phyloP scores from a whole-genome alignment of 2,329 filamentous ascomycete species.

The Penicillium sp. region DNA sequence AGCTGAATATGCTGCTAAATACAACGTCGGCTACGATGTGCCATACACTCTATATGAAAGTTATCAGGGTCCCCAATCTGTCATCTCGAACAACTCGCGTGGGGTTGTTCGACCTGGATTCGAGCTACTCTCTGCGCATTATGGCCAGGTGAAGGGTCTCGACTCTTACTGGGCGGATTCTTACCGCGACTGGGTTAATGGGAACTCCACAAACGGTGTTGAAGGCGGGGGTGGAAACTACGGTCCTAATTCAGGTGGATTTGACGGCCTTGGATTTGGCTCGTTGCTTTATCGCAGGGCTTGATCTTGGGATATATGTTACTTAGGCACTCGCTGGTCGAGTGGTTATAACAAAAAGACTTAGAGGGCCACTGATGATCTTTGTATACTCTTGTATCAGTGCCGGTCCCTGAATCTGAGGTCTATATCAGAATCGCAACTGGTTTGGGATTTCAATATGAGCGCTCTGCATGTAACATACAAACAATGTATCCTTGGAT shows the following conservation, averaged over 20 bases:
- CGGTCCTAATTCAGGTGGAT: slow-evolving; percentile 44
- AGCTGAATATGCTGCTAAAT: slow-evolving; percentile 34
- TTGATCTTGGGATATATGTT: neutral
- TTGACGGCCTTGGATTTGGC: slow-evolving; percentile 42
- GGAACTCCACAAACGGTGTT: slow-evolving; percentile 34
- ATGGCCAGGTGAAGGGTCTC: slow-evolving; percentile 39
- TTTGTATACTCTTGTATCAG: too few relatives aligned
- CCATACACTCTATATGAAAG: slow-evolving; percentile 46
- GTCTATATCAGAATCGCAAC: too few relatives aligned
- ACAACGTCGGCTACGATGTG: slow-evolving; percentile 47
- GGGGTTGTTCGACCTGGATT: slow-evolving; percentile 41
- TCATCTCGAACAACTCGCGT: slow-evolving; percentile 34
- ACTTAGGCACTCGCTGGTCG: too few relatives aligned
- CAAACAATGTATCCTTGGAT: too few relatives aligned
- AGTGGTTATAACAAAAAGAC: too few relatives aligned
- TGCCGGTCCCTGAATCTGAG: too few relatives aligned
- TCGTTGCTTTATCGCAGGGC: slow-evolving; percentile 31
- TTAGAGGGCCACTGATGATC: too few relatives aligned
- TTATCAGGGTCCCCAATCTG: slow-evolving; percentile 38
- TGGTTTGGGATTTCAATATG: too few relatives aligned
- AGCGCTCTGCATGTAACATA: too few relatives aligned
- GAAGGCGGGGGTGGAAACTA: slow-evolving; percentile 51
- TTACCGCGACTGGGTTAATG: slow-evolving; percentile 39
- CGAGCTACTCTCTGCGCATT: slow-evolving; percentile 46
- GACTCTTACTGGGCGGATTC: slow-evolving; percentile 40